Base-by-base conservation (phyloP, 2,329 filamentous ascomycete species). In the Cadophora gregata region DNA sequence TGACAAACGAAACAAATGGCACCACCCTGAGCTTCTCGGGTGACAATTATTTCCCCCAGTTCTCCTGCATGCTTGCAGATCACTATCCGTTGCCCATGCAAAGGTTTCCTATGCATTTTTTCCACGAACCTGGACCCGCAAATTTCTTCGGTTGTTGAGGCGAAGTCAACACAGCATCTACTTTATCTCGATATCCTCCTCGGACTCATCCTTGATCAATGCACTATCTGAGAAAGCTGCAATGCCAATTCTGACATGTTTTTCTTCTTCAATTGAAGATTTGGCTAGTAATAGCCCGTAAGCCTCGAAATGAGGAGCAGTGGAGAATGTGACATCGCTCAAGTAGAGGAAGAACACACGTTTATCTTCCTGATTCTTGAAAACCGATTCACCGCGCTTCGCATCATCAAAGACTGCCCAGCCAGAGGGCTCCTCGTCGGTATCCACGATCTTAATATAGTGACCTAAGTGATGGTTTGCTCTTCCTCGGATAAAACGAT, bases 381-480 rank as follows among this genome's bases (percentile, higher is more conserved):
- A 38, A 8, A 36, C 19, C 5, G 53, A 58, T 2, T 4, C 29
- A 7, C 33, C 53, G 14, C 48, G 48, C 48, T 19, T 12, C 21
- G 19, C 53, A 21, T 58, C 29, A 58, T 36, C 29, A 21, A 58
- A 58, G 14, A 58, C 19, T 21, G 53, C 53, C 53, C 53, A 58
- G 19, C 53, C 53, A 2, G n/a, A 58, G 3, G 53, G 29, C 7
- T 58, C 16, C 19, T 2, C 12, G 4, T 36, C 29, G 14, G 19
- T 38, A 12, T 12, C 19, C 24, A 24, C 27, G 1, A 7, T 27
- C 16, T 12, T 58, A 21, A 58, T 25, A 10, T 58, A 58, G 27
- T 36, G 27, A 9, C 53, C 53, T 4, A n/a, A 12, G 4, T 16
- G 33, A 36, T 58, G 53, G 12, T 58, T 33, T 12, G 53, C 53